Evolutionary conservation across 2,329 filamentous ascomycete genomes (phyloP), one percentile per base, ranked within the genome.

Genomic region (Sarocladium oryzae): DNA sequence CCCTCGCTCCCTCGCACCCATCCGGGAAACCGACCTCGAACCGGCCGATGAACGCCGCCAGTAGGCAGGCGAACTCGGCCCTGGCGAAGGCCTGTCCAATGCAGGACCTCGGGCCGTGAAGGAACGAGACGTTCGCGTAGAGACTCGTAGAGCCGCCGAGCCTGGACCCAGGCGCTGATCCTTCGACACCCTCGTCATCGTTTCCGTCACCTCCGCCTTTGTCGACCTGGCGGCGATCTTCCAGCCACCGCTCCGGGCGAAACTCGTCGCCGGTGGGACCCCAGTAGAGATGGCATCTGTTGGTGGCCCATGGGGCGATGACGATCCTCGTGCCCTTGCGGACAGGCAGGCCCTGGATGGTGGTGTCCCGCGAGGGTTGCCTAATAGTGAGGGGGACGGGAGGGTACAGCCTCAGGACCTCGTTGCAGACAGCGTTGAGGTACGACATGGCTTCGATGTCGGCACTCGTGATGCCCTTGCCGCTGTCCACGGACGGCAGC

Each of bases 51-150:
- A 87, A 82, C 8, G 81, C 77, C 20, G 89, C 90, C 43, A 96
- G 63, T 55, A 96, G 69, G 62, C 86, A 92, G 8, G 88, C 89
- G 67, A 96, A 88, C 72, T 96, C 92, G 1, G 85, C 82, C 63
- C 82, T 85, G 0, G 91, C 87, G 68, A 96, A 96, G 2, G 75
- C 75, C 66, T 84, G 79, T 0, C 90, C 91, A 58, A 96, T 96
- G 63, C 91, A 96, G 61, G 85, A 87, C 50, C 90, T 74, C 2
- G 90, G 89, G 0, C 91, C 91, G 63, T 95, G 89, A 53, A 96
- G 66, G 68, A 96, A 96, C 0, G 88, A 92, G 68, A 92, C 64
- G 60, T 86, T 84, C 1, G 84, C 79, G 63, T 86, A 95, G 66
- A 92, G 93, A 57, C 78, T 88, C 15, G 76, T 73, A 1, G 88